These are phyloP conservation scores for Coelastrella sp. DNA, from an alignment of 139 green algal genomes.

Conservation along the genomic window DNA sequence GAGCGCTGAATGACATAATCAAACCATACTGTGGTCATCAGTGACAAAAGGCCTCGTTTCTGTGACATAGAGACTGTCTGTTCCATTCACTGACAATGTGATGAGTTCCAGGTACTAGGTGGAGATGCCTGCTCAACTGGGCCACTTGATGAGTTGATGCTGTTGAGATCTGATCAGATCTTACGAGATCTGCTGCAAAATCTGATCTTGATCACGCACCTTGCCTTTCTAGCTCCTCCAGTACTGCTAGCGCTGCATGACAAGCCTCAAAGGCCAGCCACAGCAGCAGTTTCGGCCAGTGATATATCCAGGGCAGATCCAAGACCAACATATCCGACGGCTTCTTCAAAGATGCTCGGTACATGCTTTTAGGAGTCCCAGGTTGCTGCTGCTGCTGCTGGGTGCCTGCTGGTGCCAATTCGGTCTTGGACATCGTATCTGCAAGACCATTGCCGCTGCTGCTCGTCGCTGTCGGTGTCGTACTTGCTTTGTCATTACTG, in stretches of 20 bases:
- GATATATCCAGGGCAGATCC: conserved; percentile 12
- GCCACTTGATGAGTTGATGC: too few species aligned
- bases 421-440: background rate
- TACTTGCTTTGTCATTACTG: background rate
- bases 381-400: conserved; percentile 13
- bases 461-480: background rate
- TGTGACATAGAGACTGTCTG: too few species aligned
- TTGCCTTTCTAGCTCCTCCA: background rate
- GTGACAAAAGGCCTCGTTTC: too few species aligned
- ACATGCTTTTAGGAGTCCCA: background rate
- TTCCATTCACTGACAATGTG: too few species aligned
- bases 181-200: too few species aligned
- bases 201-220: background rate
- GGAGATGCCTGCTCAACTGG: too few species aligned
- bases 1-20: background rate
- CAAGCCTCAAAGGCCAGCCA: conserved; percentile 19
- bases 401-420: background rate
- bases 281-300: conserved; percentile 31
- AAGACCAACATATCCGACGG: conserved; percentile 42
- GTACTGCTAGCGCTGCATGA: background rate
- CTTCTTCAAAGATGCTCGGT: background rate
- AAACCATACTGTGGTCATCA: too few species aligned
- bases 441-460: background rate
- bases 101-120: too few species aligned
- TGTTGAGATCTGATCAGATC: too few species aligned